phyloP scores from a whole-genome alignment of 106 monocot species.

The Triglochin maritima region DNA sequence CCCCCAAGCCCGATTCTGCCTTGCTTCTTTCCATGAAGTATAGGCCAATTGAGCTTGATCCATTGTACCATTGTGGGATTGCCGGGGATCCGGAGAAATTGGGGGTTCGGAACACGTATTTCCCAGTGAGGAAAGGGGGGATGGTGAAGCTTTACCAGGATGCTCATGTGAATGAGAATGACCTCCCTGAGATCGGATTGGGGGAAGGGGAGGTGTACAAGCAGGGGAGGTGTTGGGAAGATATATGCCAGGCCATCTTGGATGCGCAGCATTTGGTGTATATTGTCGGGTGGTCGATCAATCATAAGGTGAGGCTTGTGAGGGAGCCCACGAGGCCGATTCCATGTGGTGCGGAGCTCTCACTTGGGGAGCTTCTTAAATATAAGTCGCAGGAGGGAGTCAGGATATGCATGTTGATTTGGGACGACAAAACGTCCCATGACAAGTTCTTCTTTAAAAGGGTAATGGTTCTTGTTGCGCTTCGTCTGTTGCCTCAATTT shows the following conservation, averaged over 20 bases:
- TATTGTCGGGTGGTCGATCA: constrained; percentile 65
- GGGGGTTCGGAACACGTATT: constrained; percentile 17
- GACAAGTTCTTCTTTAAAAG: constrained; percentile 36
- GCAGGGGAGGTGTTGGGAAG: constrained; percentile 66
- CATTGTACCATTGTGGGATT: constrained; percentile 5
- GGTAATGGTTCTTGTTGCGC: constrained; percentile 14
- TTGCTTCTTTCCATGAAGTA: constrained; percentile 6
- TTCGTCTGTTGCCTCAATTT: neutral
- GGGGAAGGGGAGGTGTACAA: constrained; percentile 29
- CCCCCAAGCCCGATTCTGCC: constrained; percentile 10
- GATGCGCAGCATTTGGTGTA: constrained; percentile 63
- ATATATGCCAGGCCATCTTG: constrained; percentile 66
- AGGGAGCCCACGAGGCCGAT: constrained; percentile 29
- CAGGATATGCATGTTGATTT: constrained; percentile 56
- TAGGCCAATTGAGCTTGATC: constrained; percentile 11
- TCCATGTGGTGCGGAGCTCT: constrained; percentile 8
- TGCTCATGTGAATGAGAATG: constrained; percentile 40
- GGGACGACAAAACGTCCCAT: constrained; percentile 77
- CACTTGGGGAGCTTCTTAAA: constrained; percentile 60
- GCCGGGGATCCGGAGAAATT: constrained; percentile 4
- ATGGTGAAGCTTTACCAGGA: constrained; percentile 47
- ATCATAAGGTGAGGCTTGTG: constrained; percentile 45
- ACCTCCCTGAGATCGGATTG: constrained; percentile 32
- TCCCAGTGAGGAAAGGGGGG: constrained; percentile 15
- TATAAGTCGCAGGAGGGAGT: constrained; percentile 78